Evolutionary conservation across 164 flowering plant genomes (phyloP).

Genomic region (Macadamia tetraphylla): DNA sequence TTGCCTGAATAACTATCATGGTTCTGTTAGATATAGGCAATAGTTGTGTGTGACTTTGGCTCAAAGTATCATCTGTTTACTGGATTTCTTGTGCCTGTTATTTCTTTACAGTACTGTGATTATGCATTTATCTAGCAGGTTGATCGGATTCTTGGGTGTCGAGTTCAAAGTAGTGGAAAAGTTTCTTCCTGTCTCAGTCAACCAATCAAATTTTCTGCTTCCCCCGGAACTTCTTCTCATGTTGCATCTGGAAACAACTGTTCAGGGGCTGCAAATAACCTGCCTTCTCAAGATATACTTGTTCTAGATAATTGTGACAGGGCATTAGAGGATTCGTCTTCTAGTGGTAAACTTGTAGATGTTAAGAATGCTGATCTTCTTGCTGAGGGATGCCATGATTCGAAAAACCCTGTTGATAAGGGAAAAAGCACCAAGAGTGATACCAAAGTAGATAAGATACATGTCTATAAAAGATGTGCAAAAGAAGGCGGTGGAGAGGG

Average conservation of each 20-base stretch:
- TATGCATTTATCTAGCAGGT: slow-evolving; percentile 42
- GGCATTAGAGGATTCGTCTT: slow-evolving; percentile 21
- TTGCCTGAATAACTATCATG: not conserved
- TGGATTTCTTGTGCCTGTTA: slow-evolving; percentile 3
- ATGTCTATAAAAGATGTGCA: slow-evolving; percentile 35
- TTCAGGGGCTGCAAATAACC: slow-evolving; percentile 17
- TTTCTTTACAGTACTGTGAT: not conserved
- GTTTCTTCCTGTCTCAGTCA: slow-evolving; percentile 17
- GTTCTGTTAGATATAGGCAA: not conserved
- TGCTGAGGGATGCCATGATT: slow-evolving; percentile 15
- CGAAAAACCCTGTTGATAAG: slow-evolving; percentile 10
- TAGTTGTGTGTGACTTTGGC: not conserved
- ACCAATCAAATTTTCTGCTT: slow-evolving; percentile 2
- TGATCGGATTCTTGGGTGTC: slow-evolving; percentile 89
- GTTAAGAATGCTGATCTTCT: slow-evolving; percentile 18
- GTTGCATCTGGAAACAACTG: slow-evolving; percentile 15
- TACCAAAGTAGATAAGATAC: slow-evolving; percentile 25
- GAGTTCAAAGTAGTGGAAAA: slow-evolving; percentile 36
- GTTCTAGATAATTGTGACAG: slow-evolving; percentile 24
- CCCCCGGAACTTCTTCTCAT: slow-evolving; percentile 3
- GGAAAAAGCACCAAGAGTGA: slow-evolving; percentile 24
- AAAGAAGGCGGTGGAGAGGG: slow-evolving; percentile 30
- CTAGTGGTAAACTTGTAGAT: slow-evolving; percentile 24
- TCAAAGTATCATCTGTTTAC: not conserved
- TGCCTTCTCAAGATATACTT: slow-evolving; percentile 24